Evolutionary conservation across 768 basidiomycete genomes (phyloP), one percentile per base, ranked within the genome.

Genomic region (Lanmaoa rubissima): DNA sequence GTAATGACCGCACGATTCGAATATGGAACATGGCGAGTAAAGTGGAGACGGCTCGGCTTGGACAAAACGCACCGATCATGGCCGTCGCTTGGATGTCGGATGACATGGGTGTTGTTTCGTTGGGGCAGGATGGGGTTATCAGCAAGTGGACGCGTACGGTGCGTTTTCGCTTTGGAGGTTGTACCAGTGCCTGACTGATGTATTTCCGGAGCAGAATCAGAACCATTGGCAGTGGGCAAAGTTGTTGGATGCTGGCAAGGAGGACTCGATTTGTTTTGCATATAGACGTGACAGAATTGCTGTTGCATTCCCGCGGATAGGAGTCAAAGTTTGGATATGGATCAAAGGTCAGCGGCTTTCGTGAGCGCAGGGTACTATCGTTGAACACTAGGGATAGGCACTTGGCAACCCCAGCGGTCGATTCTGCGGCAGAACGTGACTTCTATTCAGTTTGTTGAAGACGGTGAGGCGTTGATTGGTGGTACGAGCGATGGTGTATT

Each of bases 401-500:
- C 78, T 26, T 88, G 87, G 88, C 79, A 82, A 57, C 69, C 77
- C 1, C 85, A 88, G 56, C 78, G 86, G 52, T 80, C 85, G 46
- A 87, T 89, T 53, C 61, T 80, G 53, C 79, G 86, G 51, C 82
- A 81, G 59, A 84, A 86, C 52, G 84, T 88, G 46, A 85, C 84
- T 9, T 78, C 81, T 4, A 77, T 89, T 55, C 77, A 75, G 61
- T 88, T 89, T 64, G 75, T 87, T 10, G 79, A 84, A 24, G 82
- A 82, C 34, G 88, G 87, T 0, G 76, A 77, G 38, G 84, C 82
- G 47, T 71, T 89, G 44, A 72, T 89, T 24, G 87, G 88, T 1
- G 88, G 86, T 2, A 88, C 88, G 31, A 78, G 77, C 51, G 87
- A 89, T 61, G 87, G 87, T 12, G 82, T 84, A 19, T 62, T 89